phyloP scores from a whole-genome alignment of 1,139 yeast species.

The Sugiyamaella pinicola region DNA sequence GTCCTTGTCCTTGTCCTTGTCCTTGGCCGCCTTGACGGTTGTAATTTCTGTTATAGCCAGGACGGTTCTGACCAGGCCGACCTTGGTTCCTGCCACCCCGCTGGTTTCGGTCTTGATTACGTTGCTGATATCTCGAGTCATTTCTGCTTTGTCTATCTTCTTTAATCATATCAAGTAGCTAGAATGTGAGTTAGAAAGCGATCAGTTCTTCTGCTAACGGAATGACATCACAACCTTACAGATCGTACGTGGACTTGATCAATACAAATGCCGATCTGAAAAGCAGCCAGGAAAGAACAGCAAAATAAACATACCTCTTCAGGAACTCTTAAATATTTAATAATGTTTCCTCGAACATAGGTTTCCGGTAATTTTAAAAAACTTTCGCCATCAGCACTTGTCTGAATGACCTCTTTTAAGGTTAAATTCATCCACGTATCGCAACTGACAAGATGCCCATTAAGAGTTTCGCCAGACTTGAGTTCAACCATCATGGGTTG shows the following conservation, averaged over 20 bases:
- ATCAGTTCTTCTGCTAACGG: too few species aligned
- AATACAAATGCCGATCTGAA: too few species aligned
- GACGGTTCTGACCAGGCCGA: slow-evolving; percentile 32
- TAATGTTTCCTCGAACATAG: slow-evolving; percentile 83
- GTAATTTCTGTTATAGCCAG: slow-evolving; percentile 31
- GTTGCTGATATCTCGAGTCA: slow-evolving; percentile 49
- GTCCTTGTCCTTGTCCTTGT: too few species aligned
- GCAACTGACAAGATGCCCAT: slow-evolving; percentile 82
- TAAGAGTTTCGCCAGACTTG: slow-evolving; percentile 87
- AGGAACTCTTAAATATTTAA: slow-evolving; percentile 66
- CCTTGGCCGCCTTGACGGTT: slow-evolving; percentile 20
- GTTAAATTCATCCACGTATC: slow-evolving; percentile 97
- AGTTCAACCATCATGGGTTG: slow-evolving; percentile 87
- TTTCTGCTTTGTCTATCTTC: slow-evolving; percentile 77
- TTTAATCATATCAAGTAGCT: slow-evolving; percentile 55
- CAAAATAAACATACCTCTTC: slow-evolving; percentile 49
- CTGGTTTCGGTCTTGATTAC: slow-evolving; percentile 49
- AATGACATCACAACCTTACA: neutral
- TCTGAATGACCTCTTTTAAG: slow-evolving; percentile 73
- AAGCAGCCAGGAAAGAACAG: neutral
- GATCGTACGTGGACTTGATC: too few species aligned
- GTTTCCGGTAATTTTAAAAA: slow-evolving; percentile 73
- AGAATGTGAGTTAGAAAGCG: too few species aligned
- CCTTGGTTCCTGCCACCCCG: slow-evolving; percentile 32
- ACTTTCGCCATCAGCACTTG: slow-evolving; percentile 65